phyloP scores from a whole-genome alignment of 2,329 filamentous ascomycete genomes.

The Claviceps paspali region DNA sequence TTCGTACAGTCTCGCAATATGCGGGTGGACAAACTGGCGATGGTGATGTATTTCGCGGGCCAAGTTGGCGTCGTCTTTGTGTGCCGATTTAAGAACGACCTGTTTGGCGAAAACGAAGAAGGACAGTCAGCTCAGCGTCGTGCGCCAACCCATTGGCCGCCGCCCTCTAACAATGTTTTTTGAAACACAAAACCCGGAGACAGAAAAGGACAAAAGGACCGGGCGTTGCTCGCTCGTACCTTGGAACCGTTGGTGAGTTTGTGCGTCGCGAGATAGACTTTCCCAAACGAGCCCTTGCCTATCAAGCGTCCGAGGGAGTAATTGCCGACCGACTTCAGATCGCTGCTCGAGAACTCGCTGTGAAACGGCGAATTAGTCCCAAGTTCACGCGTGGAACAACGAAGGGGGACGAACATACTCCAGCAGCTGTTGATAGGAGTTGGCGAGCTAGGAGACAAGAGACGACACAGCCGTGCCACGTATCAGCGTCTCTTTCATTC shows the following conservation, averaged over 20 bases:
- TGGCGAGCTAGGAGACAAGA: constrained; percentile 54
- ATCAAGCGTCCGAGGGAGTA: constrained; percentile 85
- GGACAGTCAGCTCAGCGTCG: not conserved
- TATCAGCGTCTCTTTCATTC: not conserved
- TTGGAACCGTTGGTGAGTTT: constrained; percentile 98
- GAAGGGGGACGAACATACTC: constrained; percentile 45
- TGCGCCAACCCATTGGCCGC: too few relatives aligned
- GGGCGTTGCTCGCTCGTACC: constrained; percentile 29
- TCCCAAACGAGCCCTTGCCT: constrained; percentile 95
- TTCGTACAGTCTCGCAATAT: constrained; percentile 93
- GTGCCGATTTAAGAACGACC: constrained; percentile 97
- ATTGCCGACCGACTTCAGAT: constrained; percentile 85
- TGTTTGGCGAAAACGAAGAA: constrained; percentile 19
- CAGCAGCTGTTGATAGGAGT: constrained; percentile 90
- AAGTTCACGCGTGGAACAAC: constrained; percentile 2
- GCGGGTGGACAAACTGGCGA: constrained; percentile 91
- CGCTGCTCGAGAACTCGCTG: constrained; percentile 87
- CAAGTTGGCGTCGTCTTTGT: constrained; percentile 89
- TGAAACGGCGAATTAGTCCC: not conserved
- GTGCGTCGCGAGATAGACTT: constrained; percentile 90
- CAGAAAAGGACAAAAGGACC: not conserved
- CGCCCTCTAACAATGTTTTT: too few relatives aligned
- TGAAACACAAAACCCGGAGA: too few relatives aligned
- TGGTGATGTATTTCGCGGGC: constrained; percentile 97
- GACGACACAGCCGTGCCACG: not conserved